Base-by-base conservation (phyloP, 2,329 filamentous ascomycete species). In the Bipolaris gigantea region DNA sequence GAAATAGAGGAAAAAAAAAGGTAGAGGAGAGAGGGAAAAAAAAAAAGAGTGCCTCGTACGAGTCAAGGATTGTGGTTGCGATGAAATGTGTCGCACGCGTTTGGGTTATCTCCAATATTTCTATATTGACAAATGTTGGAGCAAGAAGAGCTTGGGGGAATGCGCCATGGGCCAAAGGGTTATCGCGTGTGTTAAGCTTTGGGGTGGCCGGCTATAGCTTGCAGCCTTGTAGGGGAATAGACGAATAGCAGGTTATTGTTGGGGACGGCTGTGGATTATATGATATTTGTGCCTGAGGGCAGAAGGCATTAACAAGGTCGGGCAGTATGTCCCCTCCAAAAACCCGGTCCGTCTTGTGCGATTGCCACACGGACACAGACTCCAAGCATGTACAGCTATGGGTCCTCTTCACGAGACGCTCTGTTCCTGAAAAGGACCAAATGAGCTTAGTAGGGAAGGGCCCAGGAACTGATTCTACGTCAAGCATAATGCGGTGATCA, bases 401-500 rank as follows among this genome's bases (percentile, higher is more conserved):
- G 67, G 65, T 58, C 67, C 64, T 66, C 65, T 66, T 72, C 69
- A 73, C 73, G 73, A 75, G 71, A 76, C 75, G 72, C 61, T 67
- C 69, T 70, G 73, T 76, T 74, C 73, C 74, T 75, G 72, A 74
- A 72, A 62, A 68, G 70, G 66, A 72, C 70, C 63, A 66, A 70
- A 66, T 66, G 69, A 70, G 71, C 73, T 75, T 67, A 70, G 71
- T 71, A 71, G 72, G 72, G 72, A 71, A 75, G 73, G 73, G 71
- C 64, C 68, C 66, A 65, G 69, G 69, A 67, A 71, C 69, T 65
- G 62, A 72, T 73, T 75, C 72, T 72, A 73, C 66, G 72, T 74
- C 71, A 73, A 74, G 73, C 73, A 76, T 74, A 73, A 76, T 76
- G 74, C 73, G 68, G 73, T 76, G 74, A 73, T 75, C 73, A 73